phyloP scores from a whole-genome alignment of 163 green algal genomes.

The Scenedesmus sp. region DNA sequence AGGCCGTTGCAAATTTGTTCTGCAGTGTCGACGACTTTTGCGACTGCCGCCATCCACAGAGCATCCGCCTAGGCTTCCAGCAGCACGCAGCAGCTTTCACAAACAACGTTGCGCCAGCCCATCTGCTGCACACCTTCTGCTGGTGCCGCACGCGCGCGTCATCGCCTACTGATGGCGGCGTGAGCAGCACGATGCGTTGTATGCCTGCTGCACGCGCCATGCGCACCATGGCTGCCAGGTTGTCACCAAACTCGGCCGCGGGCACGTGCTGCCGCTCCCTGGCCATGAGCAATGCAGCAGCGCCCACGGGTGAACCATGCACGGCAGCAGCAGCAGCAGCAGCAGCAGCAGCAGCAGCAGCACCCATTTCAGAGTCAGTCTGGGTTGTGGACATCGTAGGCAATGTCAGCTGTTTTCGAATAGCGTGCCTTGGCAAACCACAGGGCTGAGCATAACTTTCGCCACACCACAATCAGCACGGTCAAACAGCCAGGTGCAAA shows the following conservation, averaged over 20 bases:
- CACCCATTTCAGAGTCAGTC: background rate
- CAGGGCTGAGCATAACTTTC: too few species aligned
- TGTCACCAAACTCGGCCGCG: slow-evolving; percentile 74
- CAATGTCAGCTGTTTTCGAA: background rate
- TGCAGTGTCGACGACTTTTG: background rate
- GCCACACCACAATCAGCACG: too few species aligned
- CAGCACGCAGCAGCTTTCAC: too few species aligned
- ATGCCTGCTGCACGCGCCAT: slow-evolving; percentile 43
- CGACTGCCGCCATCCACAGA: background rate
- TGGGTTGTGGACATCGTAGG: background rate
- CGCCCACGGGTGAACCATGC: background rate
- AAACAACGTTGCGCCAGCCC: background rate
- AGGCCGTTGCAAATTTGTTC: background rate
- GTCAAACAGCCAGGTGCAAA: too few species aligned
- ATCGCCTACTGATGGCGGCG: slow-evolving; percentile 83
- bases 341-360: background rate
- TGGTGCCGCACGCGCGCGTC: slow-evolving; percentile 61
- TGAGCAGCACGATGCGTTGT: slow-evolving; percentile 78
- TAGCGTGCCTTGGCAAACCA: too few species aligned
- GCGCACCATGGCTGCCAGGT: slow-evolving; percentile 78
- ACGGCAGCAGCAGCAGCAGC: background rate
- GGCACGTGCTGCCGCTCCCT: slow-evolving; percentile 81
- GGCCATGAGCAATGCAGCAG: slow-evolving; percentile 9
- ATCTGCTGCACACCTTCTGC: slow-evolving; percentile 12
- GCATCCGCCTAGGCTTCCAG: too few species aligned